Percentiles rank a stretch among this genome's conserved stretches.
These are phyloP conservation scores for Carallia pectinifolia DNA, from an alignment of 345 rosid genomes.

Conservation along the genomic window DNA sequence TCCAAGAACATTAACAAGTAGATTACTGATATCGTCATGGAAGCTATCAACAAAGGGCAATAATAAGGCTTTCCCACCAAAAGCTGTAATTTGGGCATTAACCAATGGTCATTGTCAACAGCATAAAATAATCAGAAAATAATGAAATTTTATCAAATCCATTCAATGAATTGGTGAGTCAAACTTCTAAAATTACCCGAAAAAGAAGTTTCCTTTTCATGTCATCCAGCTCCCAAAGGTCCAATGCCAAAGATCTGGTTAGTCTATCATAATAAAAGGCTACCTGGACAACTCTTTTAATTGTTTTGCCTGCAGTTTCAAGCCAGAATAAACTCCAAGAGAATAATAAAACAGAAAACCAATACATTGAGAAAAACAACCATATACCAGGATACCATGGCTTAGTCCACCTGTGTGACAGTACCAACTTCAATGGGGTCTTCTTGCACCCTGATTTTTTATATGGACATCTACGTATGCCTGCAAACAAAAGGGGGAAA, in stretches of 20 bases:
- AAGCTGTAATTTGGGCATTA: conserved; percentile 52
- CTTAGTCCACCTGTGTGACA: not conserved
- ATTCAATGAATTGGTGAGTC: not conserved
- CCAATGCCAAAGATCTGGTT: no score
- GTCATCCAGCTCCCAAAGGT: no score
- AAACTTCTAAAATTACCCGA: conserved; percentile 46
- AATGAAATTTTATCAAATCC: not conserved
- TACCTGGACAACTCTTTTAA: no score
- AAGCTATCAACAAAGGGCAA: conserved; percentile 85
- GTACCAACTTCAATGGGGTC: no score
- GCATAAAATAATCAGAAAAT: not conserved
- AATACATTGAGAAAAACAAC: not conserved
- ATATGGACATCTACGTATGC: no score
- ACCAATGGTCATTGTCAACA: conserved; percentile 20
- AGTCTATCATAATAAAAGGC: no score
- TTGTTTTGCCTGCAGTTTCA: no score
- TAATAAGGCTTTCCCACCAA: conserved; percentile 84
- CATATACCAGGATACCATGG: conserved; percentile 37
- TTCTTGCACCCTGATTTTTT: no score
- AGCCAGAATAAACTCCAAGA: no score
- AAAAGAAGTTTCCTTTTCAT: conserved; percentile 53
- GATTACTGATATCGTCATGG: conserved; percentile 90
- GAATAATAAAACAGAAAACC: not conserved
- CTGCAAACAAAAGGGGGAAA: no score
- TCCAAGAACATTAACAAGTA: conserved; percentile 97